Conservation (phyloP, 1,284 basidiomycete species). For the Ceratobasidium sp. region DNA sequence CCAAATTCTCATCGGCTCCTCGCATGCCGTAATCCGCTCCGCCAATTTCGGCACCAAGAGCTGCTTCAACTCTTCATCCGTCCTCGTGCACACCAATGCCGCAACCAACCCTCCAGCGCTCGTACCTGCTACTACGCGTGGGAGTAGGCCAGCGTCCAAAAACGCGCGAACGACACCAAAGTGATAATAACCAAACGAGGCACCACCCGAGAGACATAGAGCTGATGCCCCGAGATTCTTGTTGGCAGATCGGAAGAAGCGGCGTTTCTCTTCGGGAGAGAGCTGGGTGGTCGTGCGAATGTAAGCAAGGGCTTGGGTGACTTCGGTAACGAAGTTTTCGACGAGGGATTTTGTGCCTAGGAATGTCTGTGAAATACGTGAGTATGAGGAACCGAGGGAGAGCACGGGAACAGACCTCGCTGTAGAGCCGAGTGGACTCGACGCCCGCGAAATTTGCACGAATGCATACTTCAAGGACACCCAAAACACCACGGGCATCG, state of each 20-base stretch:
- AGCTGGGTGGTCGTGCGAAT: constrained; percentile 76
- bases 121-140: constrained; percentile 84
- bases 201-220: constrained; percentile 92
- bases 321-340: constrained; percentile 85
- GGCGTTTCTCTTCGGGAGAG: constrained; percentile 85
- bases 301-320: constrained; percentile 73
- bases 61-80: constrained; percentile 82
- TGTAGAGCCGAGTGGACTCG: constrained; percentile 88
- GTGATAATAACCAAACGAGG: constrained; percentile 93
- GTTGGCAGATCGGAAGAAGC: constrained; percentile 89
- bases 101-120: constrained; percentile 92
- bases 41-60: constrained; percentile 85
- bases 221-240: constrained; percentile 91
- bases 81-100: constrained; percentile 85
- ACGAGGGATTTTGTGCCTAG: constrained; percentile 86
- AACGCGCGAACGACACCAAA: constrained; percentile 93
- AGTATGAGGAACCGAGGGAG: constrained; percentile 30
- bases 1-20: constrained; percentile 83
- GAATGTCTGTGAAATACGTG: constrained; percentile 68
- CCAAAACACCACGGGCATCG: constrained; percentile 84
- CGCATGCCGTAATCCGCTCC: constrained; percentile 87
- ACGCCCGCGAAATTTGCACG: constrained; percentile 94
- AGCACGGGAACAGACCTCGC: constrained; percentile 63
- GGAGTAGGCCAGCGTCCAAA: constrained; percentile 84
- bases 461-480: constrained; percentile 90